A percentile compares a stretch with the other conserved stretches of the same genome.
These are phyloP conservation scores for Somion occarium DNA, from an alignment of 1,284 basidiomycete species.

Conservation along the genomic window DNA sequence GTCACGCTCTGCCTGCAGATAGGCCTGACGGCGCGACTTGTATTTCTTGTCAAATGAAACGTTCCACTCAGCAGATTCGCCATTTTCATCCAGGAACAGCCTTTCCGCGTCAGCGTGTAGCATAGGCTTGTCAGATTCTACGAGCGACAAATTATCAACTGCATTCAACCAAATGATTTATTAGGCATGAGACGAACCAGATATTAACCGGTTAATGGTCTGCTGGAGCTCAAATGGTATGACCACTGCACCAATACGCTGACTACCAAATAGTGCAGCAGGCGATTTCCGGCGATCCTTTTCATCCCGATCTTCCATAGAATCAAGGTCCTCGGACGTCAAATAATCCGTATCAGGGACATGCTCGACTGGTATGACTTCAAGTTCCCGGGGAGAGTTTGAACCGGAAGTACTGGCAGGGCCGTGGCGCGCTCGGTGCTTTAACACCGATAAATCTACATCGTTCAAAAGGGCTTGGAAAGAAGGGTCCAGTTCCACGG, in stretches of 20 bases:
- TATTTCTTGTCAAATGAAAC: slow-evolving; percentile 52
- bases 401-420: slow-evolving; percentile 7
- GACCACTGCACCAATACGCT: slow-evolving; percentile 62
- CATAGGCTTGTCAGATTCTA: slow-evolving; percentile 60
- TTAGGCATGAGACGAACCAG: slow-evolving; percentile 39
- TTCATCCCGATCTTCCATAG: slow-evolving; percentile 26
- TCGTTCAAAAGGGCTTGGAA: slow-evolving; percentile 56
- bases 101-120: slow-evolving; percentile 68
- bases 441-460: slow-evolving; percentile 57
- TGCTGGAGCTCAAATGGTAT: slow-evolving; percentile 66
- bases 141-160: neutral
- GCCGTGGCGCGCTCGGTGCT: slow-evolving; percentile 32
- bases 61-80: slow-evolving; percentile 42
- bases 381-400: slow-evolving; percentile 42
- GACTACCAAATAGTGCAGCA: slow-evolving; percentile 75
- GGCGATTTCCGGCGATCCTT: slow-evolving; percentile 66
- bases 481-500: slow-evolving; percentile 60
- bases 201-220: slow-evolving; percentile 53
- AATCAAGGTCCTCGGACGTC: slow-evolving; percentile 22
- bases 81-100: slow-evolving; percentile 46
- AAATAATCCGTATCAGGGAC: slow-evolving; percentile 23
- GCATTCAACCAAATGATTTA: neutral
- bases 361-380: slow-evolving; percentile 37
- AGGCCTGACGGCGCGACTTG: slow-evolving; percentile 50
- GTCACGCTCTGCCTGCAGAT: slow-evolving; percentile 58